Conservation (phyloP, 1,139 yeast genomes). For the Hyphopichia burtonii region DNA sequence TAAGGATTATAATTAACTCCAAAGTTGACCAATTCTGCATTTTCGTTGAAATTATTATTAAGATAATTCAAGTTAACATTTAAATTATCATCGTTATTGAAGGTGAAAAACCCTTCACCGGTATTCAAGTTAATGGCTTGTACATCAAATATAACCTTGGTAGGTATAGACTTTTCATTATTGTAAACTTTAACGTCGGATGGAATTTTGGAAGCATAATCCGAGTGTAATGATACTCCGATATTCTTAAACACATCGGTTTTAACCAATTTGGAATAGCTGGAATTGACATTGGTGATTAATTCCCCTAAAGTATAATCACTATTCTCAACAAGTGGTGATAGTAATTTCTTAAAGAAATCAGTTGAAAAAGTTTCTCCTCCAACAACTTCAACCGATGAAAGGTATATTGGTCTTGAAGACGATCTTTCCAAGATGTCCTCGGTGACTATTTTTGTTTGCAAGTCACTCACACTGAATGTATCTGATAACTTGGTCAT, state of each 20-base stretch:
- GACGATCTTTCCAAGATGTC: slow-evolving; percentile 32
- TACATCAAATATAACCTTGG: slow-evolving; percentile 40
- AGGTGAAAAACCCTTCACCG: slow-evolving; percentile 36
- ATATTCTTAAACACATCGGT: slow-evolving; percentile 48
- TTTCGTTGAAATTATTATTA: slow-evolving; percentile 44
- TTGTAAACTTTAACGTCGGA: slow-evolving; percentile 24
- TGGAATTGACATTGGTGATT: slow-evolving; percentile 22
- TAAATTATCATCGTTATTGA: slow-evolving; percentile 41
- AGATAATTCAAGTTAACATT: slow-evolving; percentile 39
- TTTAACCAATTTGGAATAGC: slow-evolving; percentile 30
- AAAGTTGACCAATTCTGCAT: slow-evolving; percentile 41
- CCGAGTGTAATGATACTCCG: slow-evolving; percentile 32
- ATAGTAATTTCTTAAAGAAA: slow-evolving; percentile 45
- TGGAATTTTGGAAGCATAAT: slow-evolving; percentile 30
- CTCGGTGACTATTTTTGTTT: slow-evolving; percentile 28
- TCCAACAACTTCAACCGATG: slow-evolving; percentile 47
- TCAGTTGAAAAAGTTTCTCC: slow-evolving; percentile 48
- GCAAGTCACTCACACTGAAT: slow-evolving; percentile 6
- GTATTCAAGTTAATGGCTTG: slow-evolving; percentile 31
- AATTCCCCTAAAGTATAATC: slow-evolving; percentile 49
- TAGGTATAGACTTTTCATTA: slow-evolving; percentile 35
- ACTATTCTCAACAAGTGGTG: slow-evolving; percentile 42
- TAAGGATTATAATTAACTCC: slow-evolving; percentile 48
- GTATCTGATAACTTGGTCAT: not conserved
- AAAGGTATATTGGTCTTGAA: slow-evolving; percentile 44